These are phyloP conservation scores for Cichorium intybus DNA, from an alignment of 140 eudicot species.

Conservation along the genomic window DNA sequence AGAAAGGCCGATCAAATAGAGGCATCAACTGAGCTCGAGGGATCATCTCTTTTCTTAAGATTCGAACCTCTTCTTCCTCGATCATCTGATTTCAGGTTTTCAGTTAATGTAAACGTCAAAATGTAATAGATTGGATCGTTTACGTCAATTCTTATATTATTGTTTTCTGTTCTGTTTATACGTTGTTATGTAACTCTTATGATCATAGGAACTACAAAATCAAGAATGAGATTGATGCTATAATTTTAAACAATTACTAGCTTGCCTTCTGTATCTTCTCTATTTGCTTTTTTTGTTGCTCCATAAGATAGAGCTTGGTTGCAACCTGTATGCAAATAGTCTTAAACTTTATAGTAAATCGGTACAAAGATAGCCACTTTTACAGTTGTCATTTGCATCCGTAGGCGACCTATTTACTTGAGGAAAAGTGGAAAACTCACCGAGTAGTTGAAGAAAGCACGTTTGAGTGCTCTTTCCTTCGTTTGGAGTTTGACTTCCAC, in stretches of 20 bases:
- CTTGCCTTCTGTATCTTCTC: constrained; percentile 79
- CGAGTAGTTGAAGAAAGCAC: constrained; percentile 69
- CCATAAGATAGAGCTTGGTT: constrained; percentile 59
- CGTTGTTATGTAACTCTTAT: neutral
- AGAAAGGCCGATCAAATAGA: constrained; percentile 63
- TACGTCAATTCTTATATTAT: neutral
- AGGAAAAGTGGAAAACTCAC: constrained; percentile 34
- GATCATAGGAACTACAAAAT: neutral
- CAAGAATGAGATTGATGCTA: neutral
- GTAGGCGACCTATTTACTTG: neutral
- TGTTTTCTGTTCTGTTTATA: neutral
- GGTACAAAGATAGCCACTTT: neutral
- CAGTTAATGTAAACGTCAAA: neutral
- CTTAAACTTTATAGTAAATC: neutral
- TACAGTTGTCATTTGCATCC: too few species aligned
- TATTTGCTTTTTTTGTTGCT: constrained; percentile 69
- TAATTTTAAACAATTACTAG: constrained; percentile 18
- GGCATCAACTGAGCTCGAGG: constrained; percentile 90
- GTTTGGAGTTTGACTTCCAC: constrained; percentile 74
- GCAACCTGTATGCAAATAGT: constrained; percentile 51
- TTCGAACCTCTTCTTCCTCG: constrained; percentile 73
- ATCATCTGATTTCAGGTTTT: constrained; percentile 41
- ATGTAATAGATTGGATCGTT: neutral
- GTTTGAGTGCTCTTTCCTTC: constrained; percentile 73
- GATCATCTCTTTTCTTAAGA: constrained; percentile 72